These are phyloP conservation scores for Botrytis porri DNA, from an alignment of 2,329 filamentous ascomycete species.

Conservation along the genomic window DNA sequence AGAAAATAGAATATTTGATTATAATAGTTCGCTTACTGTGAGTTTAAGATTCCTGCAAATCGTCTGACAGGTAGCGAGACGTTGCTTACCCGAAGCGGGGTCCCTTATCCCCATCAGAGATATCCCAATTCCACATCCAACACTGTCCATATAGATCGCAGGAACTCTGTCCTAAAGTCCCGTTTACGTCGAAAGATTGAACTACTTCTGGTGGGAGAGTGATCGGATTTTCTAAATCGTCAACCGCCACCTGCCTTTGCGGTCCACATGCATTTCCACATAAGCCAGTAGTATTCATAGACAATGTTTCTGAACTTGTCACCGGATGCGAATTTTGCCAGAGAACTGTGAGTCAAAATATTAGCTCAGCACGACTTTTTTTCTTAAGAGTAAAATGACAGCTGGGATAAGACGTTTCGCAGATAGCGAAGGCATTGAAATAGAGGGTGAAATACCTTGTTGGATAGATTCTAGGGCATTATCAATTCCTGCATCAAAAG, in stretches of 20 bases:
- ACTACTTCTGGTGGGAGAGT: neutral
- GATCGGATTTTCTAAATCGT: neutral
- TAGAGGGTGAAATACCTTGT: neutral
- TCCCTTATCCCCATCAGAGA: neutral
- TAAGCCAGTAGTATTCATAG: neutral
- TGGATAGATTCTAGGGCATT: neutral
- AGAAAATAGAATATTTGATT: neutral
- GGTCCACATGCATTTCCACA: neutral
- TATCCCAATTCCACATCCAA: neutral
- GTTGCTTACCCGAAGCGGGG: neutral
- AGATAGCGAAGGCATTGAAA: neutral
- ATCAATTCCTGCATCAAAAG: neutral
- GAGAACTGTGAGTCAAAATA: neutral
- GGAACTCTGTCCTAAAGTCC: neutral
- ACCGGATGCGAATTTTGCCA: neutral
- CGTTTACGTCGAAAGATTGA: neutral
- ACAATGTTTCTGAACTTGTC: neutral
- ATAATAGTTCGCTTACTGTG: neutral
- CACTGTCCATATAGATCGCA: neutral
- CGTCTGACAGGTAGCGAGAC: neutral
- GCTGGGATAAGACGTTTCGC: neutral
- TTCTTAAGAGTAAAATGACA: neutral
- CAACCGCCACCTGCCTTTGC: neutral
- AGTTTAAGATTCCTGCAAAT: neutral
- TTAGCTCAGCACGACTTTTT: neutral